Base-by-base conservation (phyloP, 2,329 filamentous ascomycete genomes). In the Pseudocercospora fijiensis region DNA sequence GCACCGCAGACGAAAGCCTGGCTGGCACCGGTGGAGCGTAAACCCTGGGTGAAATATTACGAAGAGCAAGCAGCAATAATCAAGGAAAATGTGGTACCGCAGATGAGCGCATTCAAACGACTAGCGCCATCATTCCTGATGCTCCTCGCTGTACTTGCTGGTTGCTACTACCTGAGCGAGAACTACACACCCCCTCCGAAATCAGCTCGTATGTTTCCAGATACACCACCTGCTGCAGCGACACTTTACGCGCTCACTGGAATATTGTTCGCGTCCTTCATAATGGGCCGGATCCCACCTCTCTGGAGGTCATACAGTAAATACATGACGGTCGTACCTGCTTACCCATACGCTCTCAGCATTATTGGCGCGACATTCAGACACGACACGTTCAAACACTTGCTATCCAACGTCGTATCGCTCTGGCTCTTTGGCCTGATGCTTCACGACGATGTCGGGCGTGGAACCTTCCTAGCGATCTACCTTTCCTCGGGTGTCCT, bases 401-500 rank as follows among this genome's bases (percentile, higher is more conserved):
- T 90, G 41, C 64, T 81, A 24, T 73, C 81, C 47, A 94, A 94
- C 77, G 87, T 90, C 84, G 69, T 83, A 8, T 79, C 84, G 45
- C 79, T 94, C 4, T 88, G 83, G 80, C 79, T 90, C 71, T 80
- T 92, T 18, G 91, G 90, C 24, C 83, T 84, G 9, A 80, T 83
- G 1, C 79, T 91, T 33, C 88, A 91, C 76, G 87, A 91, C 65
- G 88, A 91, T 69, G 78, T 91, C 26, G 89, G 88, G 10, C 83
- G 89, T 10, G 88, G 84, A 13, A 82, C 85, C 61, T 91, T 92
- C 76, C 77, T 92, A 20, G 84, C 87, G n/a, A 77, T 90, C 30
- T 91, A 88, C 75, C 67, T 89, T 30, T 78, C 82, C 7, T 82
- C 83, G 6, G 89, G 88, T 58, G 79, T 82, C 1, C 49, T 86